A percentile compares a stretch with the other conserved stretches of the same genome.
Evolutionary conservation across 495 filamentous ascomycete species (phyloP).

Genomic region (Hamigera avellanea): DNA sequence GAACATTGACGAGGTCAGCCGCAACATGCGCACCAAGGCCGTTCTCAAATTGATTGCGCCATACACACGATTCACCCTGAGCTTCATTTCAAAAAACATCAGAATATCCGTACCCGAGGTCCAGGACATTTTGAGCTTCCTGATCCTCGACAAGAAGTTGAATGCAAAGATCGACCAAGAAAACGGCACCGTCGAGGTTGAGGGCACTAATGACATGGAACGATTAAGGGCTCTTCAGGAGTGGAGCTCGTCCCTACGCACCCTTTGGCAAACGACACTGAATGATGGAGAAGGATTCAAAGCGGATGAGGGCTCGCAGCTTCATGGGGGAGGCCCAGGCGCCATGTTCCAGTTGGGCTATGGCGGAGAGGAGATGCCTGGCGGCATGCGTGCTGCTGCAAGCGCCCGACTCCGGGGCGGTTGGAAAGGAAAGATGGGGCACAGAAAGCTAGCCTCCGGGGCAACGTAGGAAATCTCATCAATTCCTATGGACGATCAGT

Average conservation of each 20-base stretch:
- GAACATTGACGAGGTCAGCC: conserved; percentile 97
- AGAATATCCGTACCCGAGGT: conserved; percentile 77
- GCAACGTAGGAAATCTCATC: conserved; percentile 1
- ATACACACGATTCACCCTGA: conserved; percentile 81
- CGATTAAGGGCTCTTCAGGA: conserved; percentile 61
- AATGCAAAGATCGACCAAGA: conserved; percentile 84
- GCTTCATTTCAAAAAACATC: conserved; percentile 76
- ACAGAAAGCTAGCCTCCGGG: conserved; percentile 7
- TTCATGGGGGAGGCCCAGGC: conserved; percentile 12
- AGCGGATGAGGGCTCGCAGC: conserved; percentile 20
- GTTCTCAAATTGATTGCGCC: conserved; percentile 88
- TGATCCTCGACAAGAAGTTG: conserved; percentile 83
- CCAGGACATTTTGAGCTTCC: conserved; percentile 81
- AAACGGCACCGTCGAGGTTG: conserved; percentile 69
- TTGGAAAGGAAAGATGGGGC: conserved; percentile 13
- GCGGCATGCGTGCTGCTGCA: conserved; percentile 9
- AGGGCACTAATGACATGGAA: conserved; percentile 60
- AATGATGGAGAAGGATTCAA: conserved; percentile 66
- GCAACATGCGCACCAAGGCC: conserved; percentile 94
- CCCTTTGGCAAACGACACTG: conserved; percentile 53
- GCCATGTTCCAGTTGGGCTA: conserved; percentile 19
- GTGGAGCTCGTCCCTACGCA: conserved; percentile 57
- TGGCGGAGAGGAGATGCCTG: conserved; percentile 19
- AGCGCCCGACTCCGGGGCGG: conserved; percentile 13
- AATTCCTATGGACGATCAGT: no score